These are phyloP conservation scores for Cnidoscolus chayamansa DNA, from an alignment of 441 rosid genomes.

Conservation along the genomic window DNA sequence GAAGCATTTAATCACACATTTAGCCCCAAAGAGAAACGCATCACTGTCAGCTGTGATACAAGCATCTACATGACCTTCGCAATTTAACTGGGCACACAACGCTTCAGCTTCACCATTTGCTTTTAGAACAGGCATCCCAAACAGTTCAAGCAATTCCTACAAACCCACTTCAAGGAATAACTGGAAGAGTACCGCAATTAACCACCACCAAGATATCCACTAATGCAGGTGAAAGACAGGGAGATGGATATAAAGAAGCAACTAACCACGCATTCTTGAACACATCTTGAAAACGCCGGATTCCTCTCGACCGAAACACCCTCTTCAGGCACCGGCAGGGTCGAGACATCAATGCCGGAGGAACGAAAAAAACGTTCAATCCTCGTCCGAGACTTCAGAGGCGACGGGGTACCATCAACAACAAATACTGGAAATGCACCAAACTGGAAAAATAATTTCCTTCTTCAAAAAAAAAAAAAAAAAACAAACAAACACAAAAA, in stretches of 20 bases:
- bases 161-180: slow-evolving; percentile 4
- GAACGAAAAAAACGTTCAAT: slow-evolving; percentile 53
- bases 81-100: slow-evolving; percentile 76
- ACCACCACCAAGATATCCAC: neutral
- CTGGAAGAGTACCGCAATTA: neutral
- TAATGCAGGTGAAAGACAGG: too few species aligned
- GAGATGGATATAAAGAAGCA: neutral
- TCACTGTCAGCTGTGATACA: slow-evolving; percentile 92
- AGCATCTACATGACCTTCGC: slow-evolving; percentile 73
- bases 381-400: slow-evolving; percentile 67
- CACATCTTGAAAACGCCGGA: slow-evolving; percentile 48
- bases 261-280: slow-evolving; percentile 75
- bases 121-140: slow-evolving; percentile 76
- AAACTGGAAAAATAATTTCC: slow-evolving; percentile 43
- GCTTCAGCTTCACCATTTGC: slow-evolving; percentile 95
- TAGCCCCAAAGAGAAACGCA: slow-evolving; percentile 86
- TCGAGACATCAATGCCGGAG: slow-evolving; percentile 48
- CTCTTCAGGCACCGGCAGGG: slow-evolving; percentile 37
- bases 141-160: slow-evolving; percentile 68
- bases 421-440: slow-evolving; percentile 87
- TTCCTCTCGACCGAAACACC: slow-evolving; percentile 71
- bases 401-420: slow-evolving; percentile 81
- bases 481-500: neutral
- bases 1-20: slow-evolving; percentile 68
- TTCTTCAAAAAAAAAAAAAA: neutral